phyloP scores from a whole-genome alignment of 352 stramenopile genomes.

The Phytophthora podocarpi region DNA sequence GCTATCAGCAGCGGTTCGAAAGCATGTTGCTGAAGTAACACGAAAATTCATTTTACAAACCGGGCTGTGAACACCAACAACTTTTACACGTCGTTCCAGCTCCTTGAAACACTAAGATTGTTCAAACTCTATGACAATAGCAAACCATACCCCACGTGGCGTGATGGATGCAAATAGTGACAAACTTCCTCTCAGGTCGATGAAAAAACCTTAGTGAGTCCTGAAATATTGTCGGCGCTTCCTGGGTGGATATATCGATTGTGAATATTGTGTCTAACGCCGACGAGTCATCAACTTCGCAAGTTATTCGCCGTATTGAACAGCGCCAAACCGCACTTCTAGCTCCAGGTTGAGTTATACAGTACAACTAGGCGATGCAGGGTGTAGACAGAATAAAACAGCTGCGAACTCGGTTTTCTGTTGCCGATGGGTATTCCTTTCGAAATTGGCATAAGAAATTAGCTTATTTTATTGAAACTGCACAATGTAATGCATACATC shows the following conservation, averaged over 20 bases:
- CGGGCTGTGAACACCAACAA: conserved; percentile 8
- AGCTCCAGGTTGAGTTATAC: too few species aligned
- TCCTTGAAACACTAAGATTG: not conserved
- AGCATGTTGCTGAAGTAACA: not conserved
- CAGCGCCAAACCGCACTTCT: not conserved
- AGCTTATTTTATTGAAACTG: not conserved
- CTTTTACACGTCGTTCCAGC: conserved; percentile 1
- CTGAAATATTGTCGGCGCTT: not conserved
- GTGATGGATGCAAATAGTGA: conserved; percentile 6
- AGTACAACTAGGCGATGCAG: too few species aligned
- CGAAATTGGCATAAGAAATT: not conserved
- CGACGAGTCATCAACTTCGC: not conserved
- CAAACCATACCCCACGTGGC: not conserved
- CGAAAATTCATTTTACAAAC: not conserved
- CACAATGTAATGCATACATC: conserved; percentile 2
- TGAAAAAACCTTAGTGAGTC: conserved; percentile 1
- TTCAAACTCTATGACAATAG: not conserved
- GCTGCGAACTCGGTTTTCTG: not conserved
- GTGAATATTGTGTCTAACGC: not conserved
- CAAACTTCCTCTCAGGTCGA: not conserved
- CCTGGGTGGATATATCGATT: not conserved
- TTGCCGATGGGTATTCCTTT: not conserved
- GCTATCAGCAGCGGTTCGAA: not conserved
- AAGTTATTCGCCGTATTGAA: not conserved
- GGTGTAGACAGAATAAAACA: too few species aligned